Percentiles rank a stretch among this genome's conserved stretches.
Evolutionary conservation across 768 basidiomycete genomes (phyloP).

Genomic region (Brasilioporus rufonigricans): DNA sequence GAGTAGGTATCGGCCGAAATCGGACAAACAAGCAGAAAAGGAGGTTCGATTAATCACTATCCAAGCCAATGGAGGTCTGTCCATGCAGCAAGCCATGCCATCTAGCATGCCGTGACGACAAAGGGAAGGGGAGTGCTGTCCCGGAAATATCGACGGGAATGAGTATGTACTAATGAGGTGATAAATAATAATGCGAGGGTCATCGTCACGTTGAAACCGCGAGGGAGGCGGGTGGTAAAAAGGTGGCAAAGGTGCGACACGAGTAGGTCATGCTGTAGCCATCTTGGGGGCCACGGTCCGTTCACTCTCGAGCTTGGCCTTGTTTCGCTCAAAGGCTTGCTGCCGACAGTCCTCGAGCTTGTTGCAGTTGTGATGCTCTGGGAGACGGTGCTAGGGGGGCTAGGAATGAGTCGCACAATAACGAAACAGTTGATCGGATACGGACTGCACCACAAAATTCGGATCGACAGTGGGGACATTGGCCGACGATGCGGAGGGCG

Average conservation of each 20-base stretch:
- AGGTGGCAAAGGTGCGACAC: not conserved
- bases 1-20: not conserved
- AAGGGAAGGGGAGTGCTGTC: slow-evolving; percentile 1
- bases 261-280: slow-evolving; percentile 58
- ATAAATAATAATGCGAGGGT: slow-evolving; percentile 29
- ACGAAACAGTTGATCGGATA: slow-evolving; percentile 10
- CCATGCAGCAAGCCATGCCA: slow-evolving; percentile 12
- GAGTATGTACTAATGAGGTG: slow-evolving; percentile 19
- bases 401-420: slow-evolving; percentile 16
- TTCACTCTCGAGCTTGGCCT: slow-evolving; percentile 84
- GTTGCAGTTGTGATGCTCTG: slow-evolving; percentile 83
- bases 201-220: slow-evolving; percentile 21
- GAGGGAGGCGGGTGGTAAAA: slow-evolving; percentile 1
- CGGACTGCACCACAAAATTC: slow-evolving; percentile 78
- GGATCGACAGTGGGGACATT: slow-evolving; percentile 75
- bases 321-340: slow-evolving; percentile 86
- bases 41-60: slow-evolving; percentile 20
- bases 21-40: not conserved
- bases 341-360: slow-evolving; percentile 83
- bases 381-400: slow-evolving; percentile 69
- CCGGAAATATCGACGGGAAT: slow-evolving; percentile 6
- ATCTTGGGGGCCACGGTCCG: slow-evolving; percentile 86
- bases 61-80: slow-evolving; percentile 5
- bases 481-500: slow-evolving; percentile 78
- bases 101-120: slow-evolving; percentile 14